Percentiles rank a stretch among this genome's conserved stretches.
phyloP scores from a whole-genome alignment of 2,329 filamentous ascomycete genomes.

The Aspergillus fijiensis region DNA sequence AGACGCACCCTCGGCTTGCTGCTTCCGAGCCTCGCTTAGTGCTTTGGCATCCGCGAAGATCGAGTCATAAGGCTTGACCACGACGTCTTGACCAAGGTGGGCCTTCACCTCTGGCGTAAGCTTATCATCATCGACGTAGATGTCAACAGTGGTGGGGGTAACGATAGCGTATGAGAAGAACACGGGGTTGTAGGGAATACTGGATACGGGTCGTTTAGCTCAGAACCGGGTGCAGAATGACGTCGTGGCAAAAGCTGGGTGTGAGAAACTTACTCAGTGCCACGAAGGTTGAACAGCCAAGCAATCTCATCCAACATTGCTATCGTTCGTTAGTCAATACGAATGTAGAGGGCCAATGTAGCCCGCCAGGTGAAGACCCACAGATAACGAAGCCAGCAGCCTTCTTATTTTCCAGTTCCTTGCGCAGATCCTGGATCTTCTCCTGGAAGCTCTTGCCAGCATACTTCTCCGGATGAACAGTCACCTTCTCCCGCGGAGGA shows the following conservation, averaged over 20 bases:
- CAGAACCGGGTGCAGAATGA: neutral
- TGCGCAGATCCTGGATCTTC: constrained; percentile 84
- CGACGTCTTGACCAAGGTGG: constrained; percentile 69
- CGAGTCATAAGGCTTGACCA: constrained; percentile 75
- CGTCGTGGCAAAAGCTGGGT: neutral
- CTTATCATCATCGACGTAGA: constrained; percentile 84
- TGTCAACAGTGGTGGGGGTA: constrained; percentile 70
- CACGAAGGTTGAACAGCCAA: constrained; percentile 97
- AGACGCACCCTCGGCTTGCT: constrained; percentile 40
- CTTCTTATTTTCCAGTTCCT: constrained; percentile 88
- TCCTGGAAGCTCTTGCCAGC: constrained; percentile 78
- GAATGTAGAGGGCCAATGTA: neutral
- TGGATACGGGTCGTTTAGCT: constrained; percentile 26
- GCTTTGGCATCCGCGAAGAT: constrained; percentile 77
- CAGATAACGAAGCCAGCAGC: constrained; percentile 81
- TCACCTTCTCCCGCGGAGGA: constrained; percentile 73
- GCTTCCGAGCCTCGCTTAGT: constrained; percentile 53
- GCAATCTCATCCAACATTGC: constrained; percentile 93
- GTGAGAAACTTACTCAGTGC: constrained; percentile 64
- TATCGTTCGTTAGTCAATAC: constrained; percentile 25
- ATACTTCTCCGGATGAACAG: constrained; percentile 68
- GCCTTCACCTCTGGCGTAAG: constrained; percentile 65
- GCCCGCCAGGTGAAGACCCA: constrained; percentile 25
- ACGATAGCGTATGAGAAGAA: constrained; percentile 96
- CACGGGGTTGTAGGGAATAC: constrained; percentile 94